Conservation (phyloP, 2,329 filamentous ascomycete species). For the Fusarium circinatum region DNA sequence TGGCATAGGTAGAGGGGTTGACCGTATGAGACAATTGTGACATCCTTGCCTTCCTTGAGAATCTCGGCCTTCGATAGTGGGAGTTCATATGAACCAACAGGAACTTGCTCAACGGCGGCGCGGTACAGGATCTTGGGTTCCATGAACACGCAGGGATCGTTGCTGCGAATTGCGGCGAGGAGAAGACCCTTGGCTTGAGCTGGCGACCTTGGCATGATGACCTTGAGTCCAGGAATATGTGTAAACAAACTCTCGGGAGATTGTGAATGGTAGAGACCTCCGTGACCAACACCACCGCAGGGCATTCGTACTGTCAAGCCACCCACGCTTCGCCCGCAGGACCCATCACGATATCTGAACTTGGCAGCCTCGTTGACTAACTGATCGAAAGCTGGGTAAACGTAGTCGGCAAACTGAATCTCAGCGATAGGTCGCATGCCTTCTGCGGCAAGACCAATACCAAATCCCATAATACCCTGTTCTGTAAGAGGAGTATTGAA, state of each 20-base stretch:
- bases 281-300: conserved; percentile 88
- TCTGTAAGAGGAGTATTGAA: conserved; percentile 97
- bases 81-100: conserved; percentile 81
- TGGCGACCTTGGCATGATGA: conserved; percentile 87
- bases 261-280: conserved; percentile 88
- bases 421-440: conserved; percentile 94
- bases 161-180: conserved; percentile 78
- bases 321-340: conserved; percentile 69
- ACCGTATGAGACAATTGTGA: conserved; percentile 90
- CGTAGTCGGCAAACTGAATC: conserved; percentile 95
- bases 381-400: conserved; percentile 93
- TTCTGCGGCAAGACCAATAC: conserved; percentile 87
- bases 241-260: conserved; percentile 89
- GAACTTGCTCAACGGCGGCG: conserved; percentile 91
- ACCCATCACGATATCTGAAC: conserved; percentile 79
- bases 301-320: conserved; percentile 92
- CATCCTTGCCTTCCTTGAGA: conserved; percentile 79
- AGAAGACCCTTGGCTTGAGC: conserved; percentile 89
- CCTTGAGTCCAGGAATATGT: conserved; percentile 85
- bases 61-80: conserved; percentile 88
- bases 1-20: conserved; percentile 88
- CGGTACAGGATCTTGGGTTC: conserved; percentile 95
- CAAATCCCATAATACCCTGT: conserved; percentile 94
- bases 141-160: conserved; percentile 92
- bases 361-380: conserved; percentile 94